Percentiles rank a stretch among this genome's conserved stretches.
Evolutionary conservation across 2,329 filamentous ascomycete species (phyloP).

Genomic region (Macrophomina pseudophaseolina): DNA sequence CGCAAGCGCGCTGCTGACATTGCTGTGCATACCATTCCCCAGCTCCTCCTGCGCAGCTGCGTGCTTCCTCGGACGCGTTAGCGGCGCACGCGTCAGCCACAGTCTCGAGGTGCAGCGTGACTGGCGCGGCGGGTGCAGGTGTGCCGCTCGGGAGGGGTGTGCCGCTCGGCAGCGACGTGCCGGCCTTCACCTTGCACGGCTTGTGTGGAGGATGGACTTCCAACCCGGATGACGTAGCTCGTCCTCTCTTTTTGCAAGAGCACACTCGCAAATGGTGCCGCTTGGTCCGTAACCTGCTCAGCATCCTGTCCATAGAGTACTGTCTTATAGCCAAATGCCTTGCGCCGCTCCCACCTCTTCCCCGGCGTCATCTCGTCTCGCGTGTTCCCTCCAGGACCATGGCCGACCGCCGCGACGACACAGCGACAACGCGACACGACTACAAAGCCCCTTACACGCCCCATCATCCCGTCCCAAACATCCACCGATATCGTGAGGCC

Average conservation of each 20-base stretch:
- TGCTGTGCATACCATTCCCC: too few species aligned
- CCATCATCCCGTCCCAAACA: conserved; percentile 53
- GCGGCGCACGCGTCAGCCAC: too few species aligned
- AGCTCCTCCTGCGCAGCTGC: too few species aligned
- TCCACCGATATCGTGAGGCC: conserved; percentile 53
- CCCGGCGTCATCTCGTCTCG: not conserved
- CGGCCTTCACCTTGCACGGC: too few species aligned
- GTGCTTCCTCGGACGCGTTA: too few species aligned
- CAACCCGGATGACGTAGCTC: not conserved
- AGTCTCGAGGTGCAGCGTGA: not conserved
- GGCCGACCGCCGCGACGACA: conserved; percentile 49
- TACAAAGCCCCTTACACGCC: conserved; percentile 51
- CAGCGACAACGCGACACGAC: conserved; percentile 42
- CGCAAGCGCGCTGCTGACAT: too few species aligned
- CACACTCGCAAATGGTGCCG: not conserved
- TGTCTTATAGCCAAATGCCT: conserved; percentile 4
- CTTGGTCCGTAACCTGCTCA: not conserved
- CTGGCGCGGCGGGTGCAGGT: too few species aligned
- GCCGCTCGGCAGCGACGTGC: not conserved
- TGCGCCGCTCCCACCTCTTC: not conserved
- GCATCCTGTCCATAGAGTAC: not conserved
- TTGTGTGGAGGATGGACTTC: too few species aligned
- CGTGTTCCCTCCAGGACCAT: conserved; percentile 32
- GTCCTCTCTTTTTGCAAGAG: not conserved
- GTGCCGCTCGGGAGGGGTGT: not conserved